Conservation (phyloP, 2,329 filamentous ascomycete species). For the Ophiostoma ulmi region DNA sequence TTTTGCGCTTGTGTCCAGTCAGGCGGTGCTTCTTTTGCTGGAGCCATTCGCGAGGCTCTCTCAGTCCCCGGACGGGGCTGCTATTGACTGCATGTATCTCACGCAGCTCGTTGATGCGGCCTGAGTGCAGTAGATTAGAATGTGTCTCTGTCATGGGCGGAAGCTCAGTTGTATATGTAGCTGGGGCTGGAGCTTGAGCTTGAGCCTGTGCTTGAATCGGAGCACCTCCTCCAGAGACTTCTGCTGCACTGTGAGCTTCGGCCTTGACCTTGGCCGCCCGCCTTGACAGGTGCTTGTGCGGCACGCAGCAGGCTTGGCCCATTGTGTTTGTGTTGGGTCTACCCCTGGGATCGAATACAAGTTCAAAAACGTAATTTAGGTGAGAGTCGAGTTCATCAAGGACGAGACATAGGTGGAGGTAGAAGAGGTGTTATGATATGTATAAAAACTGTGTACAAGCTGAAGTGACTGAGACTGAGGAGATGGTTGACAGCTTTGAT, state of each 20-base stretch:
- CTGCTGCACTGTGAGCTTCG: not conserved
- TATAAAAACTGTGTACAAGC: not conserved
- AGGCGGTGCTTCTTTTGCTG: slow-evolving; percentile 2
- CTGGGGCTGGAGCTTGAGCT: not conserved
- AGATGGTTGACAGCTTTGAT: not conserved
- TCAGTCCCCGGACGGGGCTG: not conserved
- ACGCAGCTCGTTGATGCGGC: not conserved
- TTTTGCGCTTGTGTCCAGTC: not conserved
- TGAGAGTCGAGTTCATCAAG: not conserved
- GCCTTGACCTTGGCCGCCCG: slow-evolving; percentile 15
- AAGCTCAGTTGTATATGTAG: not conserved
- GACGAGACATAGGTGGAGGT: not conserved
- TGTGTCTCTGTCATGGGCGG: not conserved
- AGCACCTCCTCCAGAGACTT: not conserved
- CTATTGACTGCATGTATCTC: not conserved
- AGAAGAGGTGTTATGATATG: too few relatives aligned
- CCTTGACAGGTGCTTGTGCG: not conserved
- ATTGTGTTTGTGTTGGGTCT: not conserved
- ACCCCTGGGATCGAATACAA: not conserved
- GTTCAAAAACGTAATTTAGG: not conserved
- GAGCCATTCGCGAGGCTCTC: not conserved
- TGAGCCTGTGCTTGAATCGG: not conserved
- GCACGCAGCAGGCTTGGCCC: slow-evolving; percentile 16
- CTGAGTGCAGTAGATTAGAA: not conserved
- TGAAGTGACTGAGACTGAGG: slow-evolving; percentile 2